Conservation (phyloP, 2,329 filamentous ascomycete species). For the Sporothrix phasma region DNA sequence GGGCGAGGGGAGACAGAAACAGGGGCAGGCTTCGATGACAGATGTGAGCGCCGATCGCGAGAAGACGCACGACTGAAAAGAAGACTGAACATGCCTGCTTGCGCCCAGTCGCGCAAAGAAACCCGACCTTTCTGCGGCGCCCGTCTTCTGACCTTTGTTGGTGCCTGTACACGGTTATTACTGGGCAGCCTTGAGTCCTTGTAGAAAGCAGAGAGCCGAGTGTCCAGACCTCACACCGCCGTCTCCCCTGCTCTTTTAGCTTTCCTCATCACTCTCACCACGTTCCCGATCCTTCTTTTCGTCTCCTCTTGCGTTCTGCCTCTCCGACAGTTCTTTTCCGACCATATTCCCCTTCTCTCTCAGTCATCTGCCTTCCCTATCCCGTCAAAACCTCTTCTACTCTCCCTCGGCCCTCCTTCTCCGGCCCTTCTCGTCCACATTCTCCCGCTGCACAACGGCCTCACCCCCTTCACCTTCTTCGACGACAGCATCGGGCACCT, state of each 20-base stretch:
- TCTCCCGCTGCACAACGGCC: background rate
- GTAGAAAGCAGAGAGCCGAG: background rate
- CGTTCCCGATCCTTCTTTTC: background rate
- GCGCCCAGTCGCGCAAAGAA: too few species aligned
- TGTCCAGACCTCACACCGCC: background rate
- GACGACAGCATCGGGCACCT: background rate
- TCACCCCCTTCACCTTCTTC: background rate
- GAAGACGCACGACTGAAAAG: too few species aligned
- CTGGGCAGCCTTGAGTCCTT: background rate
- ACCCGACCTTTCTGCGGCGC: background rate
- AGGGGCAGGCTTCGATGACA: too few species aligned
- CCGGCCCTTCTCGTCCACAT: background rate
- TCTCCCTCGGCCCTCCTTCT: too few species aligned
- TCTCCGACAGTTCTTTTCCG: background rate
- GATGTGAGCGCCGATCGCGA: background rate
- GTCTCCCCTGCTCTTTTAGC: constrained; percentile 7
- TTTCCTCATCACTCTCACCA: background rate
- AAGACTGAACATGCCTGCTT: too few species aligned
- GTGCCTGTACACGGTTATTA: background rate
- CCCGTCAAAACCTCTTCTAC: too few species aligned
- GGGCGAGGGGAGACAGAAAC: background rate
- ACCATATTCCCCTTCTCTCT: background rate
- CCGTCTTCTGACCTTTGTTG: background rate
- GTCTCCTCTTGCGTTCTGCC: background rate
- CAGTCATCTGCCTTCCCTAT: background rate